Base-by-base conservation (phyloP, 2,329 filamentous ascomycete genomes). In the Botrytis deweyae region DNA sequence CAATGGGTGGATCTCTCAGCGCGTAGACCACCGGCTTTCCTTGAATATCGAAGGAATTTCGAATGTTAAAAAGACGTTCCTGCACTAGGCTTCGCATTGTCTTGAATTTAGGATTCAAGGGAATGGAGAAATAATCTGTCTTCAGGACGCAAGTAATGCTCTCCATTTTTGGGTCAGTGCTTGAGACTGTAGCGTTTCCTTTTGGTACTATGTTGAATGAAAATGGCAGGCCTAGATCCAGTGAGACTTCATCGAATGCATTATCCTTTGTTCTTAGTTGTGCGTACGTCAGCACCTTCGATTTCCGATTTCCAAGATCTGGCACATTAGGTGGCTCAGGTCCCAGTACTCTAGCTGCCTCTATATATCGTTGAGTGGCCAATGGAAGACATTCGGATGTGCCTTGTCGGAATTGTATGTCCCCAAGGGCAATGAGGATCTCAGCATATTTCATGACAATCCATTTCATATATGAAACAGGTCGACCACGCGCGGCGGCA, bases 391-490 rank as follows among this genome's bases (percentile, higher is more conserved):
- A 75, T 68, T 82, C 81, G 2, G 80, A 72, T 0, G 77, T 76
- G 72, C 75, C 74, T 49, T 78, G 77, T 6, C 76, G 77, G 75
- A 82, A 82, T n/a, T 78, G 77, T 7, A 72, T 67, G 61, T 82
- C 81, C 3, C 81, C 81, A 20, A 66, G 73, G 4, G 78, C 80
- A n/a, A 82, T 78, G 12, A 82, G 75, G 58, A 80, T 80, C 55
- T 79, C 75, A 52, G 81, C 78, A 74, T 83, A 83, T 72, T 80
- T 81, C 74, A 81, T 78, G 6, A 79, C 80, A 14, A 80, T 71
- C 73, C 77, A 76, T 66, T 80, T 82, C 81, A 81, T 82, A 72
- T 82, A 83, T 3, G 78, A 75, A 2, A 76, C 49, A 1, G 79
- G 77, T 14, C 80, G 67, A 2, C 36, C 63, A 0, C 81, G 76